A percentile compares a stretch with the other conserved stretches of the same genome.
Conservation (phyloP, 169 alveolate genomes). For the Plasmodium inui region DNA sequence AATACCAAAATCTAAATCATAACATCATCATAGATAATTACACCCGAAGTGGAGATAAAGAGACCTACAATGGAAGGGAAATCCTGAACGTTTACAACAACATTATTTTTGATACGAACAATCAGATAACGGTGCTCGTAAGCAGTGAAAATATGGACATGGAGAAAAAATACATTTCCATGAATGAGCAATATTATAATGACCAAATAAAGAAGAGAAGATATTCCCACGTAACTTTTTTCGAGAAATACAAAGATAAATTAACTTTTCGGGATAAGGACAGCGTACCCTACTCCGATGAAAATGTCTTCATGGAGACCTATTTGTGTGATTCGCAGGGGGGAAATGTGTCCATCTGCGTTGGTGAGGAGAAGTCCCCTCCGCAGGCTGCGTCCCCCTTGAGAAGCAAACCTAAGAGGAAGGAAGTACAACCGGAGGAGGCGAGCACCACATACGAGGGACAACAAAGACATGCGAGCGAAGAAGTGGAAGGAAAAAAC, state of each 20-base stretch:
- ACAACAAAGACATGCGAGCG: neutral
- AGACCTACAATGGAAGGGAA: constrained; percentile 19
- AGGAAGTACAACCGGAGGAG: neutral
- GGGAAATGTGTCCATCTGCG: neutral
- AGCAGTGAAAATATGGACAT: constrained; percentile 15
- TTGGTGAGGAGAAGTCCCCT: neutral
- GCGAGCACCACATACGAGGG: neutral
- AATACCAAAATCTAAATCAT: constrained; percentile 36
- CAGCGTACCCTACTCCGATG: constrained; percentile 4
- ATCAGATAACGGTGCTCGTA: constrained; percentile 38
- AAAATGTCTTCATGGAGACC: constrained; percentile 40
- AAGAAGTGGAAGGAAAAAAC: neutral
- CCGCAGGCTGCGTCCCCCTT: neutral
- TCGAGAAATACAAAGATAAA: constrained; percentile 35
- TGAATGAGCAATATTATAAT: constrained; percentile 72
- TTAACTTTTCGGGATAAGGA: constrained; percentile 25
- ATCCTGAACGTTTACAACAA: constrained; percentile 29
- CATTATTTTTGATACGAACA: constrained; percentile 24
- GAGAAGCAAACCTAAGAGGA: neutral
- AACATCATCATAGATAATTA: constrained; percentile 43
- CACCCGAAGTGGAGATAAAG: neutral
- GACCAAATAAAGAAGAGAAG: constrained; percentile 41
- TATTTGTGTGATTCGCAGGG: neutral
- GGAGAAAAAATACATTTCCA: constrained; percentile 47
- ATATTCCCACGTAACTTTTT: neutral